Base-by-base conservation (phyloP, 2,329 filamentous ascomycete genomes). In the Bertia moriformis region DNA sequence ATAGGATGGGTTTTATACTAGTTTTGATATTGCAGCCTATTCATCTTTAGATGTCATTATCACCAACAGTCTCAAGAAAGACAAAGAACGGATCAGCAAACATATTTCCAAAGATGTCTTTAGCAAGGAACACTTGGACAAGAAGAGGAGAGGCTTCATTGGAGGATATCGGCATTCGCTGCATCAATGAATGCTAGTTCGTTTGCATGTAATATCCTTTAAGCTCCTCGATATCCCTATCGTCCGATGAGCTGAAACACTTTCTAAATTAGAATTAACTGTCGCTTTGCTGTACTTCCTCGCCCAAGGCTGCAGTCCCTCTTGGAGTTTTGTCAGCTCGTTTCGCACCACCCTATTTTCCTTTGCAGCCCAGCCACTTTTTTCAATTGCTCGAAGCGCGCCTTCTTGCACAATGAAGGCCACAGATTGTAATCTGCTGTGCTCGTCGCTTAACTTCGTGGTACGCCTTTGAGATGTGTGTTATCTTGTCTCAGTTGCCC, bases 391-490 rank as follows among this genome's bases (percentile, higher is more conserved):
- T 29, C n/a, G 10, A n/a, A 29, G 24, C 10, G 24, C 24, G 24
- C 24, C 24, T 29, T 29, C 24, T 29, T 29, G 24, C n/a, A n/a
- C 24, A 29, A 29, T 29, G 24, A 29, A n/a, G 24, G n/a, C 24
- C n/a, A 29, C 24, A 29, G 24, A 29, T 29, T 29, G 10, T 42
- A 44, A 17, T 38, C 39, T 14, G 42, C 39, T 3, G 39, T 42
- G 19, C 42, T 45, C 3, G 44, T 39, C 22, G 45, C 43, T 27
- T 51, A 45, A 12, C 24, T 30, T 2, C 44, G 44, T 2, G n/a
- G n/a, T n/a, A n/a, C n/a, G n/a, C n/a, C n/a, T n/a, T n/a, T n/a
- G n/a, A n/a, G n/a, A n/a, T n/a, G n/a, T n/a, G n/a, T n/a, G n/a
- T n/a, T n/a, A n/a, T n/a, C n/a, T n/a, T n/a, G n/a, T n/a, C n/a